phyloP scores from a whole-genome alignment of 2,329 filamentous ascomycete species.

The Passalora sequoiae region DNA sequence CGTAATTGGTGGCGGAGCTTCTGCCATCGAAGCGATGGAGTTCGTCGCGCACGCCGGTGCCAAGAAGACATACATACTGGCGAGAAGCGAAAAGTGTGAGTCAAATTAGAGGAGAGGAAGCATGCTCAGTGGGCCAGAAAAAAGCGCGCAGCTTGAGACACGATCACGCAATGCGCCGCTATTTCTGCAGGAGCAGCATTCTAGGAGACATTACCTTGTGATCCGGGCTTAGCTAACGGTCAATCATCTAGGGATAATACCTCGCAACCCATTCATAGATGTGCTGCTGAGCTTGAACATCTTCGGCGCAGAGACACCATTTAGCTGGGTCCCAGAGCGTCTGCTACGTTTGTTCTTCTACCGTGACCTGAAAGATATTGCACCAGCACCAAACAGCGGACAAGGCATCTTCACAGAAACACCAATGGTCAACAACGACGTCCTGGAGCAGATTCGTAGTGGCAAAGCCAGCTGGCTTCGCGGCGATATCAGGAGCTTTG shows the following conservation, averaged over 20 bases:
- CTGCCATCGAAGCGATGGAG: conserved; percentile 75
- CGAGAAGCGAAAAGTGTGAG: conserved; percentile 47
- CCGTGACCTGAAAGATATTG: conserved; percentile 68
- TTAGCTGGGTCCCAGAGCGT: conserved; percentile 74
- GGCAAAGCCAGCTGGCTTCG: conserved; percentile 74
- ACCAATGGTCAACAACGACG: conserved; percentile 76
- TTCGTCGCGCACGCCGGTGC: conserved; percentile 66
- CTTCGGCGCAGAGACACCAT: conserved; percentile 61
- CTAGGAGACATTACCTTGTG: too few species aligned
- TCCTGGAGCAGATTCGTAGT: conserved; percentile 68
- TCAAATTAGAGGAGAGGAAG: too few species aligned
- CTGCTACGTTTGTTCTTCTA: conserved; percentile 77
- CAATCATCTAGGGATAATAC: too few species aligned
- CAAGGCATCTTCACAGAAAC: conserved; percentile 78
- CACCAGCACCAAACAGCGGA: conserved; percentile 50
- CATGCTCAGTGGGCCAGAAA: too few species aligned
- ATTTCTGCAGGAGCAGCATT: too few species aligned
- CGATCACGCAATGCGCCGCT: too few species aligned
- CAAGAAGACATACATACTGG: conserved; percentile 64
- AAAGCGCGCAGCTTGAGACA: too few species aligned
- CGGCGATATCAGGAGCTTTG: conserved; percentile 68
- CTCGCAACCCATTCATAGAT: conserved; percentile 70
- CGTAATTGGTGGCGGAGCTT: conserved; percentile 73
- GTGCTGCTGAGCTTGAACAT: conserved; percentile 70
- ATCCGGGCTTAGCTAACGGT: too few species aligned